These are phyloP conservation scores for Lizanozyma gosingica DNA, from an alignment of 1,139 yeast species.

Conservation along the genomic window DNA sequence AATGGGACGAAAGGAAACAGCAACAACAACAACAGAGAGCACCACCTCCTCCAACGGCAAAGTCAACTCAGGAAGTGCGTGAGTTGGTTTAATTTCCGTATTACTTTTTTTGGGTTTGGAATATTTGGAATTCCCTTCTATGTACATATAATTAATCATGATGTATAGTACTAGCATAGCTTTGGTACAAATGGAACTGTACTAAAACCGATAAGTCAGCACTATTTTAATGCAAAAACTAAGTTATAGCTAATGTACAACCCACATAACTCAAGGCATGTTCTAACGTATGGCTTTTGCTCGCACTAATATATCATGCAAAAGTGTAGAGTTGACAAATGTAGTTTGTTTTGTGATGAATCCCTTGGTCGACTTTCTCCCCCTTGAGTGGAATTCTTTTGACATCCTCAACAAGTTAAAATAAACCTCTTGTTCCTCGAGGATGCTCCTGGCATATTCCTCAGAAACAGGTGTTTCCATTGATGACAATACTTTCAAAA, in stretches of 20 bases:
- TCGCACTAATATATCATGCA: neutral
- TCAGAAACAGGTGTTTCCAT: neutral
- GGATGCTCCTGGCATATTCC: neutral
- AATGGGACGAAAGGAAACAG: slow-evolving; percentile 16
- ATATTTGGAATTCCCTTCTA: too few species aligned
- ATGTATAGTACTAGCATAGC: too few species aligned
- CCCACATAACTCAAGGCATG: too few species aligned
- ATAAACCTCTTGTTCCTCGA: neutral
- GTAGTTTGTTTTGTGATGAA: neutral
- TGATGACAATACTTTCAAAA: neutral
- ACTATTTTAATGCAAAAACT: too few species aligned
- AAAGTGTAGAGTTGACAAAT: neutral
- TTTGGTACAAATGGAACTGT: too few species aligned
- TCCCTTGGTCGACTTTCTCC: neutral
- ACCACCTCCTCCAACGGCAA: neutral
- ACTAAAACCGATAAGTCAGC: too few species aligned
- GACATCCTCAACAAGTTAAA: neutral
- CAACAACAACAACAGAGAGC: neutral
- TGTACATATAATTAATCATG: neutral
- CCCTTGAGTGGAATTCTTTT: neutral
- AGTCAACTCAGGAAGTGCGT: neutral
- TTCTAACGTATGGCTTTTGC: neutral
- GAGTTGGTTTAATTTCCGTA: neutral
- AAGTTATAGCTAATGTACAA: too few species aligned
- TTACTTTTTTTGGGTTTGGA: too few species aligned